phyloP scores from a whole-genome alignment of 257 asterid genomes.

The Solanum stenotomum region DNA sequence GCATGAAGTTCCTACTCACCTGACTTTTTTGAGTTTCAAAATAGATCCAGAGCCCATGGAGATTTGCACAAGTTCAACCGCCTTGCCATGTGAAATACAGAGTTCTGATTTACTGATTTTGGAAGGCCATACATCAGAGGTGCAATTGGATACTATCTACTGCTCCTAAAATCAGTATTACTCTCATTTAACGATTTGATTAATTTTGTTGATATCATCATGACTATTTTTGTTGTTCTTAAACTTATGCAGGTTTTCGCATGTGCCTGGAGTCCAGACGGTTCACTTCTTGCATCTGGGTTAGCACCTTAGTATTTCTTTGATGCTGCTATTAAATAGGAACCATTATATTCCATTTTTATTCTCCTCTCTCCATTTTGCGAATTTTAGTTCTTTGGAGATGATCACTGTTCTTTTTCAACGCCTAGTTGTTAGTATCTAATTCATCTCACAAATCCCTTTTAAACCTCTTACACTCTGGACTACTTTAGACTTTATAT shows the following conservation, averaged over 20 bases:
- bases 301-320: slow-evolving; percentile 21
- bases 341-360: background rate
- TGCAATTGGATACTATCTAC: slow-evolving; percentile 15
- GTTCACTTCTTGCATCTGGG: slow-evolving; percentile 99
- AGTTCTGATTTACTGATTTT: slow-evolving; percentile 57
- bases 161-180: background rate
- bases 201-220: background rate
- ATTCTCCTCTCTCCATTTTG: background rate
- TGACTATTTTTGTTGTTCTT: background rate
- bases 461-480: background rate
- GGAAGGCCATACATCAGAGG: slow-evolving; percentile 99
- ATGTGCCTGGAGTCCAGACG: slow-evolving; percentile 95
- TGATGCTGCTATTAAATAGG: background rate
- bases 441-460: background rate
- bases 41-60: slow-evolving; percentile 93
- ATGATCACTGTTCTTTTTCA: background rate
- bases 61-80: slow-evolving; percentile 44
- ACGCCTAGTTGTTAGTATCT: background rate
- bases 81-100: slow-evolving; percentile 63
- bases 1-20: slow-evolving; percentile 1
- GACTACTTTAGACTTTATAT: background rate
- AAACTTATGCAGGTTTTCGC: slow-evolving; percentile 74
- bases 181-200: background rate
- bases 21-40: slow-evolving; percentile 11
- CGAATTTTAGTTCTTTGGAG: background rate